A percentile compares a stretch with the other conserved stretches of the same genome.
These are phyloP conservation scores for Schwanniomyces vanrijiae DNA, from an alignment of 805 yeast genomes.

Conservation along the genomic window DNA sequence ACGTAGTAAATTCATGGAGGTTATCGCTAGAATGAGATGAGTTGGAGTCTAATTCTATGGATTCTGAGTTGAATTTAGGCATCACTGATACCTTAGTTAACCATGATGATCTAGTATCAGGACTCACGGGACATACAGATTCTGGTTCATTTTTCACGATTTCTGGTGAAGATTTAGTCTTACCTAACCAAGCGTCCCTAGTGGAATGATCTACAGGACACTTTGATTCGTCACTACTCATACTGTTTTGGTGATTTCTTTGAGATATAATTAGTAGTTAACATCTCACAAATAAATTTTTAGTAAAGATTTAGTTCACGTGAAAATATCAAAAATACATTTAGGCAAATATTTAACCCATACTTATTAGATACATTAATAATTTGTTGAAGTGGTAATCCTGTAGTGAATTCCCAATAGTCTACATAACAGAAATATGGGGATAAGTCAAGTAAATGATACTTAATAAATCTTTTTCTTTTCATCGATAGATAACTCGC, in stretches of 20 bases:
- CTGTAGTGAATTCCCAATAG: not conserved
- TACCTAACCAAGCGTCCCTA: conserved; percentile 30
- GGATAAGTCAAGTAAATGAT: not conserved
- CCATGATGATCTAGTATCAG: conserved; percentile 47
- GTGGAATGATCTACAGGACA: conserved; percentile 57
- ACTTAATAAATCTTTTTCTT: conserved; percentile 84
- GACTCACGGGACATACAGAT: conserved; percentile 69
- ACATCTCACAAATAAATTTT: not conserved
- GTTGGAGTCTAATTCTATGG: conserved; percentile 32
- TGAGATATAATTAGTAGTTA: not conserved
- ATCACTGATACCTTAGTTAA: conserved; percentile 31
- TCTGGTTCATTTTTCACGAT: conserved; percentile 17
- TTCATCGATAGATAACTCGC: conserved; percentile 88
- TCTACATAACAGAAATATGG: not conserved
- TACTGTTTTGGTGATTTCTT: not conserved
- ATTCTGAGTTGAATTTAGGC: conserved; percentile 30
- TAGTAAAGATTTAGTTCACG: not conserved
- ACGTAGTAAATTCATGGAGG: conserved; percentile 23
- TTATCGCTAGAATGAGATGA: conserved; percentile 49
- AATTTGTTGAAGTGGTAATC: not conserved
- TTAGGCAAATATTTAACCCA: not conserved
- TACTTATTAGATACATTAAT: not conserved
- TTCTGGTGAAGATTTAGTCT: conserved; percentile 6
- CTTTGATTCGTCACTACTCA: conserved; percentile 19
- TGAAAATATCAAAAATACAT: not conserved